Conservation (phyloP, 495 filamentous ascomycete genomes). For the Aspergillus homomorphus region DNA sequence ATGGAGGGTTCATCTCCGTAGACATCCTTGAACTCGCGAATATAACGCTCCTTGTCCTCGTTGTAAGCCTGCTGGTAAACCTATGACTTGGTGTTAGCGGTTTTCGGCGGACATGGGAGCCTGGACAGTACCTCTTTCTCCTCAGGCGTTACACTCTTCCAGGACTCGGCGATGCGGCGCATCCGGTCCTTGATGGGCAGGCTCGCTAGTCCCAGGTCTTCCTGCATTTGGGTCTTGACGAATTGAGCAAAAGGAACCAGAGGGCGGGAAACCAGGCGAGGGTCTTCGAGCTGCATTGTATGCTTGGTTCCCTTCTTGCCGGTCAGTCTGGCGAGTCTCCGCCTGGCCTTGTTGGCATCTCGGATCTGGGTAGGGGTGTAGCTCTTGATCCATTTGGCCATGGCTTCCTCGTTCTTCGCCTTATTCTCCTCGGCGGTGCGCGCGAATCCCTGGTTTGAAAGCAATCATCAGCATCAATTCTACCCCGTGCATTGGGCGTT, state of each 20-base stretch:
- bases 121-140: neutral
- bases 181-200: constrained; percentile 24
- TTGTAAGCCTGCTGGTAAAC: neutral
- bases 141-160: neutral
- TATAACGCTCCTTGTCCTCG: neutral
- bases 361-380: constrained; percentile 56
- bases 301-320: constrained; percentile 7
- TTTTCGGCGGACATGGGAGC: neutral
- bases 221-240: constrained; percentile 37
- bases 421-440: constrained; percentile 49
- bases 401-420: constrained; percentile 39
- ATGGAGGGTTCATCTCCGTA: neutral
- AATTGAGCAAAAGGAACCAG: constrained; percentile 42
- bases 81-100: neutral
- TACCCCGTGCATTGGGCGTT: neutral
- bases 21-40: neutral
- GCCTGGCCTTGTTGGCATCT: constrained; percentile 63
- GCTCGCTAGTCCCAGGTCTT: constrained; percentile 46
- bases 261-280: constrained; percentile 54
- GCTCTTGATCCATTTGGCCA: constrained; percentile 57
- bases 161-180: neutral
- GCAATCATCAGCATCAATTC: constrained; percentile 16
- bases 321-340: constrained; percentile 34
- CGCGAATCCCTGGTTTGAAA: constrained; percentile 41
- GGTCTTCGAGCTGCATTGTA: no score